These are phyloP conservation scores for Paspalum vaginatum DNA, from an alignment of 176 grass and related monocot genomes.

Conservation along the genomic window DNA sequence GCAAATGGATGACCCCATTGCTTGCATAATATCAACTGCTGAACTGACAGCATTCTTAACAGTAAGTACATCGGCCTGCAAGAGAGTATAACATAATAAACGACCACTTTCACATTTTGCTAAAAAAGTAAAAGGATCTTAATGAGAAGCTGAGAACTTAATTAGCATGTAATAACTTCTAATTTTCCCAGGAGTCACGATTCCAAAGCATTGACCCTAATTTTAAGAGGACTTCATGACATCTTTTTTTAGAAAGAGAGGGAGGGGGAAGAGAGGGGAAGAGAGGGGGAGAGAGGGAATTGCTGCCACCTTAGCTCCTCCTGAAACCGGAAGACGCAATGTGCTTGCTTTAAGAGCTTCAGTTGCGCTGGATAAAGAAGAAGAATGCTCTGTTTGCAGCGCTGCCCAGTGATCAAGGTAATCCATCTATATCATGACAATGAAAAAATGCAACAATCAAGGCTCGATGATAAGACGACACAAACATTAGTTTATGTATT, in stretches of 20 bases:
- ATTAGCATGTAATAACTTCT: constrained; percentile 33
- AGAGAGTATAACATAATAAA: constrained; percentile 1
- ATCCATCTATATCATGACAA: constrained; percentile 66
- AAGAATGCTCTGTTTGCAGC: constrained; percentile 65
- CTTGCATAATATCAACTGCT: constrained; percentile 95
- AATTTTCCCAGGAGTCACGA: constrained; percentile 2
- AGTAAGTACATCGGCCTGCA: constrained; percentile 81
- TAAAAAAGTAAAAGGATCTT: constrained; percentile 29
- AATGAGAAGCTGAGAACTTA: constrained; percentile 18
- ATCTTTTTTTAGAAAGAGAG: neutral
- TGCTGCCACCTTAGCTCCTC: constrained; percentile 70
- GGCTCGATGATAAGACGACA: neutral
- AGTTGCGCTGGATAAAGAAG: constrained; percentile 67
- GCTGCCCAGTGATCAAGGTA: constrained; percentile 71
- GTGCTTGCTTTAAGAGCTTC: constrained; percentile 93
- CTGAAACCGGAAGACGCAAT: constrained; percentile 89
- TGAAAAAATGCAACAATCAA: constrained; percentile 36
- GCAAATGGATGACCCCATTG: constrained; percentile 82
- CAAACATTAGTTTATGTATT: constrained; percentile 1
- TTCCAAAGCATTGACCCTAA: constrained; percentile 24
- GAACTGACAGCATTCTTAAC: constrained; percentile 93
- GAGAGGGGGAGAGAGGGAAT: neutral
- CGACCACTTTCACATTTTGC: constrained; percentile 35
- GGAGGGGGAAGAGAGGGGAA: too few species aligned
- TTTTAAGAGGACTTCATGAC: constrained; percentile 24